Percentiles rank a stretch among this genome's conserved stretches.
These are phyloP conservation scores for Microbotryum violaceum DNA, from an alignment of 1,284 basidiomycete genomes.

Conservation along the genomic window DNA sequence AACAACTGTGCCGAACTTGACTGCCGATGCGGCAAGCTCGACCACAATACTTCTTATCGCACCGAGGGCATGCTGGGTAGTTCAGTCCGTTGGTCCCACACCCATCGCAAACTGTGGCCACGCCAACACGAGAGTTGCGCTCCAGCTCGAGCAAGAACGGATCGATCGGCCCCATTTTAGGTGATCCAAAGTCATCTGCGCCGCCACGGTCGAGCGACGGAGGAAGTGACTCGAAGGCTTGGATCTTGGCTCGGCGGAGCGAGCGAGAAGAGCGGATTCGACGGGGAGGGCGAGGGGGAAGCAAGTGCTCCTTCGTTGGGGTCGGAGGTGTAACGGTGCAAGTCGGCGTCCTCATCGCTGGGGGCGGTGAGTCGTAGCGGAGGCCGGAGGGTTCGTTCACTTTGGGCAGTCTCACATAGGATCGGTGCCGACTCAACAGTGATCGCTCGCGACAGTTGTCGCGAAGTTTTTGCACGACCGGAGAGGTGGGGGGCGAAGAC, in stretches of 20 bases:
- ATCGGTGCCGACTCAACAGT: background rate
- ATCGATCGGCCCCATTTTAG: background rate
- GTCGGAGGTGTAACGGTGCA: conserved; percentile 2
- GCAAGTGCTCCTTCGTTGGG: background rate
- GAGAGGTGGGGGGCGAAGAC: background rate
- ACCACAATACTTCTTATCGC: background rate
- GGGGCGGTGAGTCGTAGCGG: too few relatives aligned
- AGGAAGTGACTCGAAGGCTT: background rate
- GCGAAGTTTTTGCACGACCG: background rate
- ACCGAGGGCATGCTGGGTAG: conserved; percentile 1
- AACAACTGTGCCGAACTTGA: background rate
- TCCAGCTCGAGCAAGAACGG: conserved; percentile 1
- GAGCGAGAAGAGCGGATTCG: background rate
- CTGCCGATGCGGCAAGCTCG: background rate
- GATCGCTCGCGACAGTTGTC: background rate
- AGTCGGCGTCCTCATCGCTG: background rate
- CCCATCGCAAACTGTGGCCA: background rate
- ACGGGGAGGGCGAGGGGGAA: background rate
- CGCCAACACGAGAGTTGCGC: background rate
- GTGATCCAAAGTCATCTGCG: background rate
- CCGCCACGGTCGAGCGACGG: background rate
- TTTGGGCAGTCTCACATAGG: background rate
- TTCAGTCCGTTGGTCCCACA: background rate
- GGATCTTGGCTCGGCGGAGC: too few relatives aligned
- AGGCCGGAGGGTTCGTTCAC: background rate